Evolutionary conservation across 139 green algal genomes (phyloP).

Genomic region (Chlamydomonas sp.): DNA sequence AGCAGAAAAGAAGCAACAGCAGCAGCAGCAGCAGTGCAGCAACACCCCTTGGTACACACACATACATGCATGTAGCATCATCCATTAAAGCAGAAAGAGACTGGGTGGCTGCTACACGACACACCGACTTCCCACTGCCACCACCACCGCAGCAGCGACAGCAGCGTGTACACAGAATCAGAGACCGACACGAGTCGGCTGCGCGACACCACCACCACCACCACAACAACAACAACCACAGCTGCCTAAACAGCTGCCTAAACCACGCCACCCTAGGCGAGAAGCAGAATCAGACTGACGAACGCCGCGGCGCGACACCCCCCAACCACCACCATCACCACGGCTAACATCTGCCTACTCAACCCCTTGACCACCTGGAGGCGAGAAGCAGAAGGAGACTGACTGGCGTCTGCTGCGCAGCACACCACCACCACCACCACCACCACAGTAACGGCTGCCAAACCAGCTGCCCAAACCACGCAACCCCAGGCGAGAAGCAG

Average conservation of each 20-base stretch:
- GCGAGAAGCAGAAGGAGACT: conserved; percentile 98
- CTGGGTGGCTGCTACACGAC: too few species aligned
- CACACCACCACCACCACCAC: background rate
- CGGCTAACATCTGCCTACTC: too few species aligned
- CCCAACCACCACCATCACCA: too few species aligned
- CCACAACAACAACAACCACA: background rate
- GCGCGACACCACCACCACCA: conserved; percentile 21
- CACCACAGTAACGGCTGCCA: background rate
- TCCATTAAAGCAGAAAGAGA: conserved; percentile 96
- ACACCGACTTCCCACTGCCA: too few species aligned
- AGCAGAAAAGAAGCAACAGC: too few species aligned
- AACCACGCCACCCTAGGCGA: conserved; percentile 76
- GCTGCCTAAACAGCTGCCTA: background rate
- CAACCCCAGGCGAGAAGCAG: conserved; percentile 98
- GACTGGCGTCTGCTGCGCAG: conserved; percentile 83
- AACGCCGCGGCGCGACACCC: conserved; percentile 70
- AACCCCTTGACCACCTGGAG: conserved; percentile 55
- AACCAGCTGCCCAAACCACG: background rate
- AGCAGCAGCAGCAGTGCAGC: too few species aligned
- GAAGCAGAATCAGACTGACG: conserved; percentile 98
- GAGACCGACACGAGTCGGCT: too few species aligned
- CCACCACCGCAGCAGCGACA: too few species aligned
- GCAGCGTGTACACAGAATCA: too few species aligned
- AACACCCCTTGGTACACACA: too few species aligned
- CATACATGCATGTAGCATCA: too few species aligned